These are phyloP conservation scores for Candida sonorensis DNA, from an alignment of 805 yeast genomes.

Conservation along the genomic window DNA sequence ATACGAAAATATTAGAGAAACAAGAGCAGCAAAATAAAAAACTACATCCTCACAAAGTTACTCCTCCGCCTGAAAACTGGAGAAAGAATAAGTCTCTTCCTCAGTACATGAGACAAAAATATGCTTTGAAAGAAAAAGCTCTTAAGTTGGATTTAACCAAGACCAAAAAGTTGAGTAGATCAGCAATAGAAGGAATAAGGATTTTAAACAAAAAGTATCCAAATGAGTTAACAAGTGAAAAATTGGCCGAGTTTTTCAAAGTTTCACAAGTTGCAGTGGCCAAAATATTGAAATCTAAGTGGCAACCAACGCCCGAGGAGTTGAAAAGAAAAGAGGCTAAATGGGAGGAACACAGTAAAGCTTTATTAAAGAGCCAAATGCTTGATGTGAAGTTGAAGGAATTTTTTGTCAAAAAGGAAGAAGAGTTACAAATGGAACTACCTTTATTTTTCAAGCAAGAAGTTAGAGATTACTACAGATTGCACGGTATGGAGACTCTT, in stretches of 20 bases:
- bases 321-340: conserved; percentile 38
- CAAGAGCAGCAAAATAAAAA: conserved; percentile 2
- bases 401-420: conserved; percentile 24
- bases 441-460: conserved; percentile 24
- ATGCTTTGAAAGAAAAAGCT: conserved; percentile 55
- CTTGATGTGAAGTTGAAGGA: conserved; percentile 20
- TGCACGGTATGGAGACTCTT: conserved; percentile 19
- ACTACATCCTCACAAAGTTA: conserved; percentile 9
- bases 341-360: conserved; percentile 45
- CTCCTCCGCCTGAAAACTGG: conserved; percentile 42
- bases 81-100: conserved; percentile 36
- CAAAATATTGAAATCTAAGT: conserved; percentile 68
- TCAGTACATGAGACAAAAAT: conserved; percentile 66
- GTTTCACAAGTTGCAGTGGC: conserved; percentile 80
- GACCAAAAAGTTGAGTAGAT: conserved; percentile 55
- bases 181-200: conserved; percentile 60
- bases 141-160: conserved; percentile 62
- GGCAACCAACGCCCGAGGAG: conserved; percentile 63
- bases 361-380: conserved; percentile 17
- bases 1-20: conserved; percentile 12
- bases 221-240: conserved; percentile 44
- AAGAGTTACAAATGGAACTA: conserved; percentile 21
- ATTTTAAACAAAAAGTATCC: conserved; percentile 53
- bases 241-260: conserved; percentile 55
- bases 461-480: conserved; percentile 14